These are phyloP conservation scores for Lumnitzera racemosa DNA, from an alignment of 345 rosid species.

Conservation along the genomic window DNA sequence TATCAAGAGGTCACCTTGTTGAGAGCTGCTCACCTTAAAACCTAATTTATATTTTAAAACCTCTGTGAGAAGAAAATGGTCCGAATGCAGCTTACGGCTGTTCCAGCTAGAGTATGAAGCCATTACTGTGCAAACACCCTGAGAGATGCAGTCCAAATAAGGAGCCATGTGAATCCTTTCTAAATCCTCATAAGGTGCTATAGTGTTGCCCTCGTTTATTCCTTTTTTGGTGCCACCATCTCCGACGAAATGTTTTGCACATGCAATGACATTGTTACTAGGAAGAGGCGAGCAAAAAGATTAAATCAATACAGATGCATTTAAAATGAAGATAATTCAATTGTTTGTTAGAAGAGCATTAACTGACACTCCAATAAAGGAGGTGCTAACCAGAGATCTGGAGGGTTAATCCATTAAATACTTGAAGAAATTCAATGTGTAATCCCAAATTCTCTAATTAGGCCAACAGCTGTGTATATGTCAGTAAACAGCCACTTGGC, in stretches of 20 bases:
- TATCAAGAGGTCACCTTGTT: not conserved
- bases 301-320: constrained; percentile 1
- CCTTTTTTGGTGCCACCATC: constrained; percentile 84
- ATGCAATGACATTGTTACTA: constrained; percentile 72
- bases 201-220: constrained; percentile 68
- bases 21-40: constrained; percentile 47
- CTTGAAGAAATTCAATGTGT: not conserved
- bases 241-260: constrained; percentile 96
- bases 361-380: too few species aligned
- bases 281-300: constrained; percentile 16
- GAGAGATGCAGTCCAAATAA: constrained; percentile 59
- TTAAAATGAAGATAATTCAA: not conserved
- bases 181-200: constrained; percentile 45
- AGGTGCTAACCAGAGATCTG: too few species aligned
- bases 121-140: constrained; percentile 80
- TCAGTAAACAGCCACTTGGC: too few species aligned
- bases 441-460: too few species aligned
- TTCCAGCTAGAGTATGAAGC: constrained; percentile 91
- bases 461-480: too few species aligned
- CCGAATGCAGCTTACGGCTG: constrained; percentile 51
- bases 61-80: constrained; percentile 66
- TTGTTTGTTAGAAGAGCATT: not conserved
- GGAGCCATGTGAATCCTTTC: constrained; percentile 74
- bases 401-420: not conserved
- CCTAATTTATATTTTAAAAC: constrained; percentile 66